Evolutionary conservation across 2,329 filamentous ascomycete species (phyloP).

Genomic region (Didymosphaeria variabile): DNA sequence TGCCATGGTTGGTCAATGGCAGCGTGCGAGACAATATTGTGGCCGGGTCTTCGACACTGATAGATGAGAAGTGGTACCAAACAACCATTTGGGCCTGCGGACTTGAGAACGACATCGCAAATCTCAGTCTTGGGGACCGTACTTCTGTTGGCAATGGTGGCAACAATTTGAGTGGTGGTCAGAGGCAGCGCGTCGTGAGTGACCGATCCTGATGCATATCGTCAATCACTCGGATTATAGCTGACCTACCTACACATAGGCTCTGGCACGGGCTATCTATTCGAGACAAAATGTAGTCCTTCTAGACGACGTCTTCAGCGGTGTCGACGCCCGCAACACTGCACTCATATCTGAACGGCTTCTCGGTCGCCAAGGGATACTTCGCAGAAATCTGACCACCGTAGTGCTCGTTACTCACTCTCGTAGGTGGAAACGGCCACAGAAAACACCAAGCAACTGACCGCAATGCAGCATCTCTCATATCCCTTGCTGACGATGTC

Average conservation of each 20-base stretch:
- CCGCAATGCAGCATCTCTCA: constrained; percentile 14
- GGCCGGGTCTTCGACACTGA: background rate
- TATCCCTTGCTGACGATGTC: constrained; percentile 13
- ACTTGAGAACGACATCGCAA: constrained; percentile 8
- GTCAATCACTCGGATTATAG: background rate
- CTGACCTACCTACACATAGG: constrained; percentile 8
- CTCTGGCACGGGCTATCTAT: constrained; percentile 51
- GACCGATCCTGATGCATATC: constrained; percentile 4
- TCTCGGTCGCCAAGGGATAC: constrained; percentile 10
- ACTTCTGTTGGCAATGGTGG: constrained; percentile 15
- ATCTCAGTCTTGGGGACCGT: constrained; percentile 1
- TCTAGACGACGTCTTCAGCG: constrained; percentile 58
- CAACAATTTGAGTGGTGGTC: constrained; percentile 56
- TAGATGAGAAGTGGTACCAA: constrained; percentile 14
- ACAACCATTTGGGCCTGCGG: constrained; percentile 13
- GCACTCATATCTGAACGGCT: constrained; percentile 12
- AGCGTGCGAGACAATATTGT: constrained; percentile 19
- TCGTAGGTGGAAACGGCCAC: constrained; percentile 13
- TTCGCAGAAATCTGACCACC: constrained; percentile 2
- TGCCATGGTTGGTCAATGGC: constrained; percentile 14
- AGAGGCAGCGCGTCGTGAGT: constrained; percentile 54
- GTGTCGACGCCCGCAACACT: constrained; percentile 47
- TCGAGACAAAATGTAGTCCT: constrained; percentile 53
- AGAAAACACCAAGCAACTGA: constrained; percentile 8
- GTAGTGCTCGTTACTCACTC: constrained; percentile 13